phyloP scores from a whole-genome alignment of 163 green algal species.

The Scenedesmus sp. region DNA sequence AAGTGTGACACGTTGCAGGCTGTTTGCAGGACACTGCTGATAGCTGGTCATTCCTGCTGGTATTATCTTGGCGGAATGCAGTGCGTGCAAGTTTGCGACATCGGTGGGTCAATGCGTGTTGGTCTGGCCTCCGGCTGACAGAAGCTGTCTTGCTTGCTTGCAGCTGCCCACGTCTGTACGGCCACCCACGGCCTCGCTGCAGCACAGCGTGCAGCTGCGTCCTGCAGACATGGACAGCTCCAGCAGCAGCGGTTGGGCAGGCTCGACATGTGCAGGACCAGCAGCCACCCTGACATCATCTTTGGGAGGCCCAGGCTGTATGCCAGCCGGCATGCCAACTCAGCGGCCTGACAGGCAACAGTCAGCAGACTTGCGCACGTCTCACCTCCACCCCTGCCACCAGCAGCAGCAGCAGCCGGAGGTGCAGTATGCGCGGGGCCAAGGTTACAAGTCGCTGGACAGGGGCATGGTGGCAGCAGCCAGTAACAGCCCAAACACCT shows the following conservation, averaged over 20 bases:
- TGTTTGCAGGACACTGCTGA: not conserved
- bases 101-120: too few species aligned
- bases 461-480: not conserved
- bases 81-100: not conserved
- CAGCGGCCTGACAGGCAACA: not conserved
- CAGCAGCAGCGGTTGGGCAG: not conserved
- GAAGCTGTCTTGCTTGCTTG: not conserved
- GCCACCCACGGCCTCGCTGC: conserved; percentile 36
- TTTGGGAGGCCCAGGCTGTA: conserved; percentile 18
- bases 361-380: not conserved
- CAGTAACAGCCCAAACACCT: not conserved
- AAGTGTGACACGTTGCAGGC: not conserved
- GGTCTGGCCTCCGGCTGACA: too few species aligned
- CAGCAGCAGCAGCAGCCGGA: conserved; percentile 24
- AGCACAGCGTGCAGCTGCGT: conserved; percentile 21
- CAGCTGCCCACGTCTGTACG: conserved; percentile 29
- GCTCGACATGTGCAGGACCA: not conserved
- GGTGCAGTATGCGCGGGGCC: conserved; percentile 22
- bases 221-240: conserved; percentile 7
- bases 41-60: not conserved
- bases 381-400: not conserved
- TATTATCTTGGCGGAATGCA: not conserved
- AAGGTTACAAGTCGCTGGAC: conserved; percentile 3
- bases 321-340: conserved; percentile 32
- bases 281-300: not conserved